Evolutionary conservation across 768 basidiomycete genomes (phyloP).

Genomic region (Suillus sp.): DNA sequence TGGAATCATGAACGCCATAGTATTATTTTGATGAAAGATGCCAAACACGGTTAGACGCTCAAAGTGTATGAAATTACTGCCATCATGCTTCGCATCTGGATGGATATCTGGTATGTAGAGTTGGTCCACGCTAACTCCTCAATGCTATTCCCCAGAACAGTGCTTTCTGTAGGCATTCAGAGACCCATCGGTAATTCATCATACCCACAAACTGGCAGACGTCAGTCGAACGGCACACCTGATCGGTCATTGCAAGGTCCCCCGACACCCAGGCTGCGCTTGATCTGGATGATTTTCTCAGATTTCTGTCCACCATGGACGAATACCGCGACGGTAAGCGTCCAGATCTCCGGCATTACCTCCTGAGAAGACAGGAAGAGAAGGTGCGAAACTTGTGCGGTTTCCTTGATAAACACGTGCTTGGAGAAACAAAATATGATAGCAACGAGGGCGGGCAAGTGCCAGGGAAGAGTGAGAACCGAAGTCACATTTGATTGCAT

Average conservation of each 20-base stretch:
- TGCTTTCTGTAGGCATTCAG: background rate
- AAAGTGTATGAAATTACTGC: background rate
- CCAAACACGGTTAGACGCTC: background rate
- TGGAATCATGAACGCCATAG: background rate
- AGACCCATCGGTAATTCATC: background rate
- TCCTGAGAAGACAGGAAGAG: too few relatives aligned
- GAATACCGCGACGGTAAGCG: too few relatives aligned
- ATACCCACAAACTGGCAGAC: too few relatives aligned
- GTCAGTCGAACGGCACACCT: too few relatives aligned
- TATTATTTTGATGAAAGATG: background rate
- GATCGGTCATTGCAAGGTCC: too few relatives aligned
- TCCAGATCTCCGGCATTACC: too few relatives aligned
- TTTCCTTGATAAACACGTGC: background rate
- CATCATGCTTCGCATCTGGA: background rate
- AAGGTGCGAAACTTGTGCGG: too few relatives aligned
- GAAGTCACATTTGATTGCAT: background rate
- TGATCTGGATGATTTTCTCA: too few relatives aligned
- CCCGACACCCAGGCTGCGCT: too few relatives aligned
- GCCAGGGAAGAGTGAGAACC: background rate
- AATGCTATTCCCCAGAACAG: background rate
- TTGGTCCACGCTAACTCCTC: background rate
- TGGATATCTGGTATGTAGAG: background rate
- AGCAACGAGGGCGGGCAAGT: background rate
- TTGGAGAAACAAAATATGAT: background rate
- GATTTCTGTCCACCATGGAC: too few relatives aligned